phyloP scores from a whole-genome alignment of 441 rosid genomes.

The Pelargonium myrrhifolium region DNA sequence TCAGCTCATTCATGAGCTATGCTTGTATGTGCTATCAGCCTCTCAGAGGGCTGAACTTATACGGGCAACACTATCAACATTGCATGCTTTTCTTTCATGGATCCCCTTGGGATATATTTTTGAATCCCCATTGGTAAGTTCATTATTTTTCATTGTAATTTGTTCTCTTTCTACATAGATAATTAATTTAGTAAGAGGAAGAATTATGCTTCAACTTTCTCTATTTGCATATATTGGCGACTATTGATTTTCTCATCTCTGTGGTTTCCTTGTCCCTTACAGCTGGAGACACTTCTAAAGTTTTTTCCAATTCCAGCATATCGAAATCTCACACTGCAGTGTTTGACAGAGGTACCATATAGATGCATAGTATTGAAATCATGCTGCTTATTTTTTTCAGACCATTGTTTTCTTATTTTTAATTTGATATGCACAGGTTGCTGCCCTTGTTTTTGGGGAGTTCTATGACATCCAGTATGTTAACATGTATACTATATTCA shows the following conservation, averaged over 20 bases:
- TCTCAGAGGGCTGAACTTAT: slow-evolving; percentile 96
- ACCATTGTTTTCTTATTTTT: slow-evolving; percentile 6
- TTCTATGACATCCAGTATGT: slow-evolving; percentile 75
- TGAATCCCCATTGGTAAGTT: slow-evolving; percentile 88
- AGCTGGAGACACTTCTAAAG: slow-evolving; percentile 94
- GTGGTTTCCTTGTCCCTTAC: slow-evolving; percentile 20
- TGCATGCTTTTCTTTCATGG: slow-evolving; percentile 99
- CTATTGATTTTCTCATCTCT: not conserved
- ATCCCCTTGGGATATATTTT: slow-evolving; percentile 98
- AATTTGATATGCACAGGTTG: slow-evolving; percentile 53
- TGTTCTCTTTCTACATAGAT: slow-evolving; percentile 10
- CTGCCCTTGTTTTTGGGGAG: slow-evolving; percentile 87
- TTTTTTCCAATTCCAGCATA: slow-evolving; percentile 78
- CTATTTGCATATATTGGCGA: not conserved
- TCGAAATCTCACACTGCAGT: slow-evolving; percentile 92
- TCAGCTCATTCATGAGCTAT: slow-evolving; percentile 97
- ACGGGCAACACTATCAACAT: slow-evolving; percentile 85
- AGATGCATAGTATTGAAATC: not conserved
- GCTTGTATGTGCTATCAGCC: slow-evolving; percentile 93
- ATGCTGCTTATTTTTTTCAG: slow-evolving; percentile 7
- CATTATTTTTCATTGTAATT: slow-evolving; percentile 5
- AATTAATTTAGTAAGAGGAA: not conserved
- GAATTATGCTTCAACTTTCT: not conserved
- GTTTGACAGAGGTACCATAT: slow-evolving; percentile 81
- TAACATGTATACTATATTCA: slow-evolving; percentile 72